Evolutionary conservation across 257 asterid species (phyloP), one percentile per base, ranked within the genome.

Genomic region (Eustoma russellianum): DNA sequence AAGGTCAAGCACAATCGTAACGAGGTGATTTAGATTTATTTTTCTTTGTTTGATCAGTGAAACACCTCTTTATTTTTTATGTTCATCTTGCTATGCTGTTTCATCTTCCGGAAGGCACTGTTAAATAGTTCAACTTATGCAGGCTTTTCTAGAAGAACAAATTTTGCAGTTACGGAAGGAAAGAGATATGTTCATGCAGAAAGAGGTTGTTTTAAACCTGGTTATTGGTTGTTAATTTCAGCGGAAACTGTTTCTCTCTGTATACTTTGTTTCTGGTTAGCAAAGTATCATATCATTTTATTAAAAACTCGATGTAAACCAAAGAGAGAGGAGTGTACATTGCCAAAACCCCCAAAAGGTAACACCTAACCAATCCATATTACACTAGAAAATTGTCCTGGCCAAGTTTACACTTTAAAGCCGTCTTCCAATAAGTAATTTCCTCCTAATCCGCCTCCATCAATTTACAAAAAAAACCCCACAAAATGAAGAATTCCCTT

Each of bases 81-180:
- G 13, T 14, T 12, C 17, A 33, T 53, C 5, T 52, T 38, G 52
- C 49, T 63, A 24, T 41, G 40, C 19, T 13, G 8, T 18, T 41
- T 13, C 13, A 44, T 34, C 28, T 3, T 19, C 17, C 4, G 55
- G 51, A 19, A 60, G 55, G 50, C 60, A 61, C 60, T 30, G 48
- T 48, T 79, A 59, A 74, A 65, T 51, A n/a, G 56, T 59, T 46
- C 57, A 46, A 45, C 69, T 68, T 70, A 50, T 71, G 59, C 88
- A 83, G 93, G 77, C 72, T 47, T 66, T 52, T 57, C 65, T 70
- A 35, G 76, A 66, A 63, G 84, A 68, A 66, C 76, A 62, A 60
- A 66, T 74, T 41, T 18, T 59, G 19, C 76, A 70, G 60, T 60
- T 77, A 76, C 77, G 74, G 44, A 71, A 62, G 61, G 81, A 81